Evolutionary conservation across 345 rosid species (phyloP), one percentile per base, ranked within the genome.

Genomic region (Euphorbia tirucalli): DNA sequence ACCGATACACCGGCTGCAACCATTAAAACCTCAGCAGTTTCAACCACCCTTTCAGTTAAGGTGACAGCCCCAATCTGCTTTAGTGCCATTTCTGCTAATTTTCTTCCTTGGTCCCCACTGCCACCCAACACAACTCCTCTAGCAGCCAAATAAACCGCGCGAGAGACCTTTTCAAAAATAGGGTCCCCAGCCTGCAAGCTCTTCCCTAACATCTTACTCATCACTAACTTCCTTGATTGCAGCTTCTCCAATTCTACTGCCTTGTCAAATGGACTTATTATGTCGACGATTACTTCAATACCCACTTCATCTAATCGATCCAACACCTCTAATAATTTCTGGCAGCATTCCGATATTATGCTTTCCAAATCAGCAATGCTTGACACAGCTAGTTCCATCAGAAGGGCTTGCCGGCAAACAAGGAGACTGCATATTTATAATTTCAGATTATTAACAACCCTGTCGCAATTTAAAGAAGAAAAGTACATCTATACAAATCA

Each of bases 121-220:
- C 96, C 96, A 5, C 85, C 87, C 10, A 94, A 83, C 44, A 92
- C 82, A 32, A 84, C 82, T 60, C 95, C 97, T 67, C 97, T 82
- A 28, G 71, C 76, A 18, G 92, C 93, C 71, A 83, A 70, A 74
- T 94, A 87, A 25, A 94, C 79, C 61, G 93, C 87, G 0, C 59
- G 77, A 21, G 93, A 85, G 22, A 94, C 92, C 84, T 81, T 90
- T 68, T 82, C 86, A 37, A 90, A 94, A 66, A 94, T 85, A 11
- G 92, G 82, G 77, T 92, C 93, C 57, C 90, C 92, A 37, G 87
- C 92, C 69, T 79, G 90, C 80, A 94, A 80, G 78, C 95, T 89
- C 87, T 85, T 94, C 11, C 82, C 88, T 70, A 94, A 61, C 81
- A 85, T 86, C 62, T 89, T 83, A 65, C 70, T 83, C 91, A 92